Conservation (phyloP, 1,284 basidiomycete species). For the Anthracocystis setariae region DNA sequence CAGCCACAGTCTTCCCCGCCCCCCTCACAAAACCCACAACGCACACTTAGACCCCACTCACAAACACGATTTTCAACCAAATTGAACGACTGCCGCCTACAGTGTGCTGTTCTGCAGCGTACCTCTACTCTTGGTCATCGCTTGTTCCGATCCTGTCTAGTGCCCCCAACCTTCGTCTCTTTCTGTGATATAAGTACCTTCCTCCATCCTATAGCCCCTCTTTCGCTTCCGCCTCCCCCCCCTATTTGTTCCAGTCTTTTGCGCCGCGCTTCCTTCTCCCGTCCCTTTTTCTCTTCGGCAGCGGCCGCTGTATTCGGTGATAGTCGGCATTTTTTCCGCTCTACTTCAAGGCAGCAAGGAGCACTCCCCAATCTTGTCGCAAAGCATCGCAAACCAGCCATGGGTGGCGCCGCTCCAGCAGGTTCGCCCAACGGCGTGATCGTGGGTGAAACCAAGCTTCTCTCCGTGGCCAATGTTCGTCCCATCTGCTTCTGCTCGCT, state of each 20-base stretch:
- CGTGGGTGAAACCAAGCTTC: conserved; percentile 53
- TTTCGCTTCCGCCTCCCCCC: not conserved
- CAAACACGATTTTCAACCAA: not conserved
- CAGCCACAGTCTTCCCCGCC: not conserved
- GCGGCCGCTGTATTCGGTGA: not conserved
- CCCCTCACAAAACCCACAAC: not conserved
- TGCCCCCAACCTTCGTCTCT: not conserved
- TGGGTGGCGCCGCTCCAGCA: conserved; percentile 35
- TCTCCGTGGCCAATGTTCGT: conserved; percentile 63
- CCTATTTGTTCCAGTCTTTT: not conserved
- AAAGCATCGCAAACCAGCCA: conserved; percentile 5
- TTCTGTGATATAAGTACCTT: conserved; percentile 7
- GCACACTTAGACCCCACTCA: not conserved
- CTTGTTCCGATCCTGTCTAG: conserved; percentile 4
- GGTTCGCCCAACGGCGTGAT: conserved; percentile 29
- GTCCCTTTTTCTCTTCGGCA: not conserved
- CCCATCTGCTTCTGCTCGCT: conserved; percentile 66
- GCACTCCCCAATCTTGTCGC: not conserved
- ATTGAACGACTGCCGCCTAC: too few species aligned
- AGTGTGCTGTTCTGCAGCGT: too few species aligned
- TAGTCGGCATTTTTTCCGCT: not conserved
- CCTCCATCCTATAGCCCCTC: not conserved
- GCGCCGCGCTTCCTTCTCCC: not conserved
- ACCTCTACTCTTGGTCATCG: not conserved
- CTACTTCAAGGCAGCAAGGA: too few species aligned